These are phyloP conservation scores for Hydrangea macrophylla DNA, from an alignment of 148 eudicot genomes.

Conservation along the genomic window DNA sequence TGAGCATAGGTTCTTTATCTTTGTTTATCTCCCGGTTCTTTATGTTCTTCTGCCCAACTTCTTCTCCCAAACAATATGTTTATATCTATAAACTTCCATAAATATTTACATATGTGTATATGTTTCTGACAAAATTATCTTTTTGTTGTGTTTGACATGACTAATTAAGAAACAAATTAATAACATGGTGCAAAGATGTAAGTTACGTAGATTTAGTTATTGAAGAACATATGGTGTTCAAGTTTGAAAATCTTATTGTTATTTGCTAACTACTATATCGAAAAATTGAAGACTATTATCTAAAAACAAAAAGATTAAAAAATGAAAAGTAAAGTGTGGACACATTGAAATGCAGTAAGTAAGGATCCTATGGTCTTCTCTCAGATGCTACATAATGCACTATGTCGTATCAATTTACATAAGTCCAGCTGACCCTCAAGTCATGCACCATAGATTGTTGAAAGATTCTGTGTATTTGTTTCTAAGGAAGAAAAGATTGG, in stretches of 20 bases:
- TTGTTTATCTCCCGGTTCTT: not conserved
- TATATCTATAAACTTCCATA: not conserved
- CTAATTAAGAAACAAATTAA: not conserved
- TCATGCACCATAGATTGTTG: no score
- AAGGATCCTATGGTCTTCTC: not conserved
- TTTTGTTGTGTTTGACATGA: not conserved
- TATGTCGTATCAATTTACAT: no score
- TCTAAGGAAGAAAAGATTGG: no score
- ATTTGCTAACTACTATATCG: no score
- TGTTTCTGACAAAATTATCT: not conserved
- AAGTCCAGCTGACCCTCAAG: no score
- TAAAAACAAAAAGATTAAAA: no score
- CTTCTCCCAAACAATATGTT: not conserved
- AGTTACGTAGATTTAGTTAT: not conserved
- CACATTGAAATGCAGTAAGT: not conserved
- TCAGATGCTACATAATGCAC: not conserved
- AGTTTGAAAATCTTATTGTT: not conserved
- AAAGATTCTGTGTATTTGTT: no score
- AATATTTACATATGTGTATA: no score
- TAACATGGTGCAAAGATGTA: not conserved
- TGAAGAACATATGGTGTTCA: not conserved
- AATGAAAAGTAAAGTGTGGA: not conserved
- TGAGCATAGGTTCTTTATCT: constrained; percentile 15
- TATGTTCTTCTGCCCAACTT: not conserved
- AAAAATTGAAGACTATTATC: no score